These are phyloP conservation scores for Phytophthora sp. DNA, from an alignment of 352 stramenopile species.

Conservation along the genomic window DNA sequence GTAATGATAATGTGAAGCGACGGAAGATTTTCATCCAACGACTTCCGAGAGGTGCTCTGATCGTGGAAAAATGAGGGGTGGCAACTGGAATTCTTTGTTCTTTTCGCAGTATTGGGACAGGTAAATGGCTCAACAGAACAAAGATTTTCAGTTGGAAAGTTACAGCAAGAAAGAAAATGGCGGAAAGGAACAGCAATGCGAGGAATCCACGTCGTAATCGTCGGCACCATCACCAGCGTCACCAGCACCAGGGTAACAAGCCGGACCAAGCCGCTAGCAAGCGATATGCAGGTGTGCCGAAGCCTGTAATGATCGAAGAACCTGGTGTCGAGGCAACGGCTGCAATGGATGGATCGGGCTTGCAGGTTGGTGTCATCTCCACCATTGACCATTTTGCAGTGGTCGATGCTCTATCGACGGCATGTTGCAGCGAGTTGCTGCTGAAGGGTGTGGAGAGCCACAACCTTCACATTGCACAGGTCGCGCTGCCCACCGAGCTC, in stretches of 20 bases:
- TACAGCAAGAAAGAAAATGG: neutral
- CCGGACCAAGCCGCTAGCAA: neutral
- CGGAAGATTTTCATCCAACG: neutral
- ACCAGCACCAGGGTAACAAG: neutral
- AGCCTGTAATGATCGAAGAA: slow-evolving; percentile 28
- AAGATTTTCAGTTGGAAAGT: no score
- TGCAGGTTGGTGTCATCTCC: slow-evolving; percentile 39
- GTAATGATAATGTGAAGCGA: slow-evolving; percentile 31
- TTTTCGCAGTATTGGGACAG: slow-evolving; percentile 16
- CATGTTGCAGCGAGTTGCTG: slow-evolving; percentile 42
- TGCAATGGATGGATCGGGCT: slow-evolving; percentile 24
- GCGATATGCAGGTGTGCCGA: neutral
- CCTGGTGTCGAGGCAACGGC: slow-evolving; percentile 37
- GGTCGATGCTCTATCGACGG: slow-evolving; percentile 28
- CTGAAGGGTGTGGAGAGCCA: slow-evolving; percentile 34
- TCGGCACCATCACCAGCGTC: neutral
- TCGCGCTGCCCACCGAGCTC: slow-evolving; percentile 41
- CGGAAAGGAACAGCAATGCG: neutral
- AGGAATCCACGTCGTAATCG: neutral
- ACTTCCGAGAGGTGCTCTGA: neutral
- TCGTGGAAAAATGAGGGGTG: neutral
- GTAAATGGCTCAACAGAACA: no score
- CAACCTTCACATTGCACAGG: slow-evolving; percentile 36
- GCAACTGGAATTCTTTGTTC: neutral
- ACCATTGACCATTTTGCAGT: slow-evolving; percentile 32